Conservation (phyloP, 805 yeast genomes). For the Teunomyces gatunensis region DNA sequence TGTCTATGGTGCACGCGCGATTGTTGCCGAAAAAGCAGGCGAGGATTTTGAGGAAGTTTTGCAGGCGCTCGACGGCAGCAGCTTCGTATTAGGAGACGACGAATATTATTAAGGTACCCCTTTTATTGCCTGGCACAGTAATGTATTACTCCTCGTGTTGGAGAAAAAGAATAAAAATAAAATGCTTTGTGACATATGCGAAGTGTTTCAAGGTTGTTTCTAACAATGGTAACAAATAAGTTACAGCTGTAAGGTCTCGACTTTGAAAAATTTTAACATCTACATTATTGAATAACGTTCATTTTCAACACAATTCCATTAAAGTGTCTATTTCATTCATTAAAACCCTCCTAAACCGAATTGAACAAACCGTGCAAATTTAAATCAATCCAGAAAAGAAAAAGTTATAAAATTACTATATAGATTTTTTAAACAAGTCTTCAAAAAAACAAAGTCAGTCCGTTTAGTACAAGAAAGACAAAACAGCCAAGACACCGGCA, state of each 20-base stretch:
- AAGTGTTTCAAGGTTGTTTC: too few relatives aligned
- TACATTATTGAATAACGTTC: too few relatives aligned
- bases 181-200: too few relatives aligned
- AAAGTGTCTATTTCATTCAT: too few relatives aligned
- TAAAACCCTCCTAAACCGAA: not conserved
- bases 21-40: constrained; percentile 16
- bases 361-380: not conserved
- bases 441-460: not conserved
- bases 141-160: not conserved
- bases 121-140: not conserved
- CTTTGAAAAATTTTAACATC: not conserved
- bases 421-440: not conserved
- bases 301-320: too few relatives aligned
- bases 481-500: constrained; percentile 14
- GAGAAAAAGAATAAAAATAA: too few relatives aligned
- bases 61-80: not conserved
- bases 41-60: not conserved
- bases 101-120: not conserved
- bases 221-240: too few relatives aligned
- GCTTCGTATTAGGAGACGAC: not conserved
- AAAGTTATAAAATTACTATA: not conserved
- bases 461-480: constrained; percentile 12
- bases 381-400: not conserved
- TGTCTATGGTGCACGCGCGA: constrained; percentile 32
- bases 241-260: not conserved